Evolutionary conservation across 2,329 filamentous ascomycete genomes (phyloP).

Genomic region (Fusarium sp.): DNA sequence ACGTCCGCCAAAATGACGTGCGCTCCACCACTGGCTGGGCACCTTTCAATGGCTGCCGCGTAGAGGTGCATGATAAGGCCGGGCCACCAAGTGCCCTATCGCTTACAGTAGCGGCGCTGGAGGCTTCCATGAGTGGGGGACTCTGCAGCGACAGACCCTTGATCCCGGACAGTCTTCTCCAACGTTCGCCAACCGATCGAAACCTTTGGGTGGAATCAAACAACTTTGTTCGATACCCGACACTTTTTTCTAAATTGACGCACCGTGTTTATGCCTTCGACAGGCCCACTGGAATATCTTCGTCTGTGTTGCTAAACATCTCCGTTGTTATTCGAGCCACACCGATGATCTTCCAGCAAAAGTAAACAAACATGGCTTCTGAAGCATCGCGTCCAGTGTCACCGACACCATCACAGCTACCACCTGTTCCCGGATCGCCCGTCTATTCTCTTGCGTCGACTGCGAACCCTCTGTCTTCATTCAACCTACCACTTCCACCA

Average conservation of each 20-base stretch:
- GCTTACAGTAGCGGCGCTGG: slow-evolving; percentile 25
- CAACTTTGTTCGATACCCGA: slow-evolving; percentile 9
- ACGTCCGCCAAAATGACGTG: slow-evolving; percentile 41
- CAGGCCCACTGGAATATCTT: slow-evolving; percentile 17
- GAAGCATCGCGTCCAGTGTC: slow-evolving; percentile 55
- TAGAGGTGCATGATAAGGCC: slow-evolving; percentile 20
- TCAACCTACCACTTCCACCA: slow-evolving; percentile 70
- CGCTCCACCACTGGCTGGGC: slow-evolving; percentile 23
- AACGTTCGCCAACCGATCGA: slow-evolving; percentile 39
- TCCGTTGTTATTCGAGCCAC: slow-evolving; percentile 2
- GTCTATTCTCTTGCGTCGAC: slow-evolving; percentile 73
- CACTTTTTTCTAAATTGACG: slow-evolving; percentile 13
- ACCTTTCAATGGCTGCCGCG: slow-evolving; percentile 13
- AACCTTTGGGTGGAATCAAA: slow-evolving; percentile 23
- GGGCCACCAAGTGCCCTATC: slow-evolving; percentile 39
- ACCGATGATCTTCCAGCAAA: slow-evolving; percentile 27
- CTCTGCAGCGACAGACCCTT: slow-evolving; percentile 16
- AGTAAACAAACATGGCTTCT: slow-evolving; percentile 50
- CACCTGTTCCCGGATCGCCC: slow-evolving; percentile 71
- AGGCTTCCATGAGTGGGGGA: slow-evolving; percentile 37
- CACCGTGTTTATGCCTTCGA: neutral
- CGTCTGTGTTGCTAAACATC: neutral
- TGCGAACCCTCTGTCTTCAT: slow-evolving; percentile 68
- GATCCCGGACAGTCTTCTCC: slow-evolving; percentile 35
- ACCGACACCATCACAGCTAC: slow-evolving; percentile 67